Evolutionary conservation across 768 basidiomycete species (phyloP), one percentile per base, ranked within the genome.

Genomic region (Mycena vulgaris): DNA sequence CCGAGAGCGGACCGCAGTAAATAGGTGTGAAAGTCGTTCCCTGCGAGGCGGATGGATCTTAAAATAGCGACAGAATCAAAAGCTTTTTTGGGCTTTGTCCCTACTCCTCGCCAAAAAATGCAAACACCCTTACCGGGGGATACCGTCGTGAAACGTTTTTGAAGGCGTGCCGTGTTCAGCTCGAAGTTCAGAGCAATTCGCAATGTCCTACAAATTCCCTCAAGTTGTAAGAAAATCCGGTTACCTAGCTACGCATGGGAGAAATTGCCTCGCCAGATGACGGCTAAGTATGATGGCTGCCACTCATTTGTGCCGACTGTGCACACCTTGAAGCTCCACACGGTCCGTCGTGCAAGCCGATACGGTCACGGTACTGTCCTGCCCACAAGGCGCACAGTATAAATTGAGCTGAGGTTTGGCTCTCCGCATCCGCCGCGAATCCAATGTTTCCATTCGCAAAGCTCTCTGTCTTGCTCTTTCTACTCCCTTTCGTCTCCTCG

Each of bases 391-490:
- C 19, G 37, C 31, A 7, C 19, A 23, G 53, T 59, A 59, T 66
- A 66, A 66, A 66, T 59, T 51, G 45, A 49, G 45, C 16, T 17
- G 25, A 9, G 6, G 6, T 28, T 19, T 49, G 8, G 23, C 8
- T 13, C 17, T 9, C 35, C 21, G 5, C 28, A 42, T 31, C 21
- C 23, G 16, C 28, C 23, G 57, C 9, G 35, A 27, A 45, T 63
- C 23, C 48, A 42, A 69, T 69, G 68, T 47, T 64, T 39, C 51
- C 52, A 25, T 40, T 53, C 48, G 25, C 33, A 23, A 71, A 62
- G 31, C 64, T 66, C 47, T 40, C 58, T 21, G 45, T 53, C 14
- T 61, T 74, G 27, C 71, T 70, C 33, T 27, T 68, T 16, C 33
- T 71, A 8, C 49, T 49, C 8, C 63, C 63, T 6, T 66, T 68